phyloP scores from a whole-genome alignment of 495 filamentous ascomycete species.

The Gamarada debralockiae region DNA sequence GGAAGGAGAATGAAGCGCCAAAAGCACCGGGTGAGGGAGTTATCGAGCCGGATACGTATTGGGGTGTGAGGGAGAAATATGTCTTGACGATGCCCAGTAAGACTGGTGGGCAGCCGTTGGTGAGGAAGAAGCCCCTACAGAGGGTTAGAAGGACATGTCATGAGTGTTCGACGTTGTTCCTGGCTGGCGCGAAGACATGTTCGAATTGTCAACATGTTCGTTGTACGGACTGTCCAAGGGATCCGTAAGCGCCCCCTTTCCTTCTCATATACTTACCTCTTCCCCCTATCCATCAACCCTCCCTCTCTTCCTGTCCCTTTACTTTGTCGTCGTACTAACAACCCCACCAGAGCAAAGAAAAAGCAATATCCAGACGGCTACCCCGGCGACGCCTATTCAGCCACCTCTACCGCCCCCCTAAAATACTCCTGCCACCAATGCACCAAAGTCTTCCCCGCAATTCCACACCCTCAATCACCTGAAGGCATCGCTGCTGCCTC shows the following conservation, averaged over 20 bases:
- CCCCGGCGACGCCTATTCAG: conserved; percentile 58
- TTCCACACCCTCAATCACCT: conserved; percentile 17
- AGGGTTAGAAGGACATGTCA: conserved; percentile 76
- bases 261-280: no score
- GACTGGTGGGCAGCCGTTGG: conserved; percentile 63
- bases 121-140: conserved; percentile 63
- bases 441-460: conserved; percentile 41
- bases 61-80: conserved; percentile 28
- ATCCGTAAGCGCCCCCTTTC: conserved; percentile 58
- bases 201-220: conserved; percentile 67
- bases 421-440: conserved; percentile 66
- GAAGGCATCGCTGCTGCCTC: conserved; percentile 21
- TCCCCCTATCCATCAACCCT: not conserved
- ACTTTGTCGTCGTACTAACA: no score
- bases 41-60: conserved; percentile 24
- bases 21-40: conserved; percentile 6
- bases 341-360: conserved; percentile 52
- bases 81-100: conserved; percentile 59
- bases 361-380: conserved; percentile 75
- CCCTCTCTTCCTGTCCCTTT: not conserved
- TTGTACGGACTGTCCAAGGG: conserved; percentile 77
- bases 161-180: conserved; percentile 63
- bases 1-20: conserved; percentile 12
- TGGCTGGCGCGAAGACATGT: conserved; percentile 56
- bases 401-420: conserved; percentile 35